These are phyloP conservation scores for Polytrichum formosum DNA, from an alignment of 225 moss, liverwort and hornwort genomes.

Conservation along the genomic window DNA sequence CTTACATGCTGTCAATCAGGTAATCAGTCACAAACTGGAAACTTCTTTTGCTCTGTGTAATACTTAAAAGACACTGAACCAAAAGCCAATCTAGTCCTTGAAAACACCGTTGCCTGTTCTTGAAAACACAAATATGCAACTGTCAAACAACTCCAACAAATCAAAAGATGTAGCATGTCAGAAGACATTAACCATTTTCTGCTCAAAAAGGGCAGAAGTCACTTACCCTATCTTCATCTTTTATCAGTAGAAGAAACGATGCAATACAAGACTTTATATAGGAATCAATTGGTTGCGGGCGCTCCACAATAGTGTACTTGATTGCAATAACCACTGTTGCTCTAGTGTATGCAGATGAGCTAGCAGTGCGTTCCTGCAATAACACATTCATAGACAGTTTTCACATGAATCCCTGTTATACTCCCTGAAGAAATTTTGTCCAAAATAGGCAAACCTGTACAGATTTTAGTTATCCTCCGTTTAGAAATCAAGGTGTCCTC, in stretches of 20 bases:
- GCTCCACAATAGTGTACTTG: constrained; percentile 97
- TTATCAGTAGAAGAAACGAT: constrained; percentile 94
- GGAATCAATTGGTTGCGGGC: constrained; percentile 96
- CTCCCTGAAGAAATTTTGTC: too few species aligned
- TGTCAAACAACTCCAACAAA: background rate
- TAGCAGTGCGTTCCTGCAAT: constrained; percentile 87
- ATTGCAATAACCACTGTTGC: constrained; percentile 99
- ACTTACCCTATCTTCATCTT: constrained; percentile 91
- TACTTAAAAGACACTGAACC: background rate
- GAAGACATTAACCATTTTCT: background rate
- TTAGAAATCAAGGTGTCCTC: too few species aligned
- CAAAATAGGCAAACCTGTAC: too few species aligned
- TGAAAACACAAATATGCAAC: too few species aligned
- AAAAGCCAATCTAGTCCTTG: too few species aligned
- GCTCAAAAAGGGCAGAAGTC: constrained; percentile 5
- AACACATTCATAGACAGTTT: constrained; percentile 1
- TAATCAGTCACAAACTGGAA: constrained; percentile 6
- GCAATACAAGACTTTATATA: constrained; percentile 92
- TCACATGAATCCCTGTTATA: too few species aligned
- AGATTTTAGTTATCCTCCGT: too few species aligned
- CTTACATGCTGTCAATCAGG: constrained; percentile 83
- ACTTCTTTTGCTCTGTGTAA: constrained; percentile 8
- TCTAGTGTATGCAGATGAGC: constrained; percentile 84
- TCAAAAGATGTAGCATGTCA: background rate
- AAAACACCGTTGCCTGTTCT: too few species aligned